Evolutionary conservation across 352 stramenopile genomes (phyloP), one percentile per base, ranked within the genome.

Genomic region (Thalassiosira mediterranea): DNA sequence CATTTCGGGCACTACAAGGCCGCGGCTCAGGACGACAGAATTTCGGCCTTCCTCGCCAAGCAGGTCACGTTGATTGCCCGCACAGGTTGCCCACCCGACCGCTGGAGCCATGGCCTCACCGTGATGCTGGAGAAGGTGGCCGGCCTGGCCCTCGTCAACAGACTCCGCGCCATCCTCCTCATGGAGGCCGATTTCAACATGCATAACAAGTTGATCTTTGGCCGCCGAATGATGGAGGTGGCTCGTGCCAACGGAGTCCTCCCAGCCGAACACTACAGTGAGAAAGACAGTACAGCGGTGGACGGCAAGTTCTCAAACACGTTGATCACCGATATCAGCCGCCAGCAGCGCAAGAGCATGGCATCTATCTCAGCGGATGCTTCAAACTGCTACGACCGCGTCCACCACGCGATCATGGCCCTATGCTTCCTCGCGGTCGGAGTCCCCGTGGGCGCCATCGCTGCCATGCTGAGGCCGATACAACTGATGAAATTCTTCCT

Each of bases 101-200:
- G 57, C 2, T 66, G 57, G 57, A 25, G 10, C 1, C 2, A 52
- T 13, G 62, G 62, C 11, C 21, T 72, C 3, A 44, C 17, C 2
- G 62, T 72, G 1, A 65, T 72, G 48, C 62, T 72, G 0, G 48
- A 72, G 62, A 72, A 72, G 17, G 42, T 64, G 7, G 40, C 23
- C 28, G 62, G 62, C 0, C 19, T 72, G 2, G 31, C 53, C 15
- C 42, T 72, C 1, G 59, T 80, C 0, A 68, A 34, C 13, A 81
- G 76, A 38, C 40, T 81, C 10, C 46, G 72, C 17, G 58, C 64
- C 0, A 81, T 81, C 11, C 38, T 81, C 0, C 64, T 81, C 1
- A 63, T 81, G 47, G 72, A 81, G 56, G 72, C 72, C 1, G 64
- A 81, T 56, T 54, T 68, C 13, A 81, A 81, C 31, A 54, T 65